Evolutionary conservation across 495 filamentous ascomycete species (phyloP).

Genomic region (Acidomyces sp.): DNA sequence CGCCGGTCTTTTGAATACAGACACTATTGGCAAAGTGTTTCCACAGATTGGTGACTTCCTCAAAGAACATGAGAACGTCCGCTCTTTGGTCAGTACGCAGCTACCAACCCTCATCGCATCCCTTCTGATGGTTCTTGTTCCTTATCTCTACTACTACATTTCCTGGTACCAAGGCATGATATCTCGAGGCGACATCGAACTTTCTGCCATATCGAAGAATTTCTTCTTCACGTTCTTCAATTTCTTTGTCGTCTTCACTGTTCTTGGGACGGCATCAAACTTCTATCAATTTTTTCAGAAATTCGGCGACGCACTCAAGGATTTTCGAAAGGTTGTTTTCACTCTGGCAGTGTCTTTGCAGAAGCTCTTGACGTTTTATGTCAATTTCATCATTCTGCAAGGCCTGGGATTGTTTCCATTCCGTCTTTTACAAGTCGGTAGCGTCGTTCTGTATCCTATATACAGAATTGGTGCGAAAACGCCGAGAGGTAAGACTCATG

Average conservation of each 20-base stretch:
- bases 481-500: slow-evolving; percentile 47
- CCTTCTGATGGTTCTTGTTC: slow-evolving; percentile 74
- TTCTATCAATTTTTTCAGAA: slow-evolving; percentile 55
- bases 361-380: slow-evolving; percentile 67
- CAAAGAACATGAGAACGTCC: slow-evolving; percentile 48
- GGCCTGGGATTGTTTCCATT: slow-evolving; percentile 86
- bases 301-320: slow-evolving; percentile 58
- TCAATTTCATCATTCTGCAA: slow-evolving; percentile 89
- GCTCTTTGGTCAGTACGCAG: slow-evolving; percentile 72
- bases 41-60: slow-evolving; percentile 59
- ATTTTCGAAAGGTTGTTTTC: slow-evolving; percentile 65
- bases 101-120: slow-evolving; percentile 75
- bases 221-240: slow-evolving; percentile 99
- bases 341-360: slow-evolving; percentile 64
- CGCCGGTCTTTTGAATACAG: slow-evolving; percentile 61
- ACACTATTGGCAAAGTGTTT: slow-evolving; percentile 59
- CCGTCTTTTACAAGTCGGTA: slow-evolving; percentile 79
- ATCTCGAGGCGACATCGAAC: slow-evolving; percentile 85
- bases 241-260: slow-evolving; percentile 87
- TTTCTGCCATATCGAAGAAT: slow-evolving; percentile 93
- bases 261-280: slow-evolving; percentile 67
- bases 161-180: slow-evolving; percentile 66
- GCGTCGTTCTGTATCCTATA: slow-evolving; percentile 72
- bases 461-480: slow-evolving; percentile 67
- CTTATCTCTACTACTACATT: slow-evolving; percentile 75